These are phyloP conservation scores for Tolypocladium cylindrosporum DNA, from an alignment of 2,329 filamentous ascomycete genomes.

Conservation along the genomic window DNA sequence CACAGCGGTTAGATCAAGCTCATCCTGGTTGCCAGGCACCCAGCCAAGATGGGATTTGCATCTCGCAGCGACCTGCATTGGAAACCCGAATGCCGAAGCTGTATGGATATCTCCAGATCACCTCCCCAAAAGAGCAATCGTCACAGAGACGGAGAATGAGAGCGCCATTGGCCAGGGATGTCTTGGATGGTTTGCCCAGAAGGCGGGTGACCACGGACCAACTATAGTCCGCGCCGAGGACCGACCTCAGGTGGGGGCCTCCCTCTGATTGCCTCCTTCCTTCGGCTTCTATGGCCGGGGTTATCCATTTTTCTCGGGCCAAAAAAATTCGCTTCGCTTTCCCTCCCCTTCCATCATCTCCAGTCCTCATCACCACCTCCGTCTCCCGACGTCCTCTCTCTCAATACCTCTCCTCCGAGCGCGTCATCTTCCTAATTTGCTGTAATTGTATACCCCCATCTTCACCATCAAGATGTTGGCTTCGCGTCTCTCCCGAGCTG, in stretches of 20 bases:
- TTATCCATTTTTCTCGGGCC: conserved; percentile 20
- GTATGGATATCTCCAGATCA: background rate
- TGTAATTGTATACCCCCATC: conserved; percentile 23
- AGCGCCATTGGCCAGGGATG: background rate
- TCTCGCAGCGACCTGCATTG: background rate
- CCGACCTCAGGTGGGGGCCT: conserved; percentile 2
- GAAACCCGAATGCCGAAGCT: background rate
- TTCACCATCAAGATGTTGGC: conserved; percentile 54
- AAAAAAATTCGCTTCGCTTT: conserved; percentile 28
- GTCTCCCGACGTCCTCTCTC: conserved; percentile 12
- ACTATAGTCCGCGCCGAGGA: conserved; percentile 15
- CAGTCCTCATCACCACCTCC: conserved; percentile 5
- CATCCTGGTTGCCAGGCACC: background rate
- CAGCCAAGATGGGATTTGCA: background rate
- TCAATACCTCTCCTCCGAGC: conserved; percentile 21
- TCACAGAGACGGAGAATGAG: background rate
- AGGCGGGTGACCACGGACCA: conserved; percentile 4
- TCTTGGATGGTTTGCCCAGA: background rate
- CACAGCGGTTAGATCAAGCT: background rate
- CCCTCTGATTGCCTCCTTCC: conserved; percentile 26
- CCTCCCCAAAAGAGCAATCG: background rate
- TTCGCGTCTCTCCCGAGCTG: conserved; percentile 63
- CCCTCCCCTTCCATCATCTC: conserved; percentile 15
- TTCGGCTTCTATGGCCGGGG: conserved; percentile 30
- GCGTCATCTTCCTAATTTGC: conserved; percentile 22